These are phyloP conservation scores for Fraxinus sp. DNA, from an alignment of 305 asterid species.

Conservation along the genomic window DNA sequence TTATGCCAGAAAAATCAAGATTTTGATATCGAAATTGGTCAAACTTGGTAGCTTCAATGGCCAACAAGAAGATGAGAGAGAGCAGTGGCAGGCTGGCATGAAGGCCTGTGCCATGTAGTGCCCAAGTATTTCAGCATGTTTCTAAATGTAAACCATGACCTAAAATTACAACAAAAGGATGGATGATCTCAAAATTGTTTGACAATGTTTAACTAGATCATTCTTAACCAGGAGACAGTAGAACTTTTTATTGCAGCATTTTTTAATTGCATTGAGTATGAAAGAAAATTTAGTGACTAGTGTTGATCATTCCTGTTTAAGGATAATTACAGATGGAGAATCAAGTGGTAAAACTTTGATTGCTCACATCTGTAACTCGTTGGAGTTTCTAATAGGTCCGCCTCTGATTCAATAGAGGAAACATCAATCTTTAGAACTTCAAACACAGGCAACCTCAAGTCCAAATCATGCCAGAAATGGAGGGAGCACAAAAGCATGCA, in stretches of 20 bases:
- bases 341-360: not conserved
- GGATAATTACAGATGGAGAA: not conserved
- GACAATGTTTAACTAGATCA: not conserved
- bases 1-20: not conserved
- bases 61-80: not conserved
- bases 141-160: not conserved
- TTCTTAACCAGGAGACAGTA: not conserved
- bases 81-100: conserved; percentile 3
- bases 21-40: conserved; percentile 3
- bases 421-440: not conserved
- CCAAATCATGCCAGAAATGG: conserved; percentile 13
- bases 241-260: not conserved
- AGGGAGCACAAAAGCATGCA: conserved; percentile 1
- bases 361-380: conserved; percentile 1
- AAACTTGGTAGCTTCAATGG: conserved; percentile 3
- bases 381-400: conserved; percentile 4
- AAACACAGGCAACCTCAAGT: conserved; percentile 7
- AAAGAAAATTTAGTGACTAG: not conserved
- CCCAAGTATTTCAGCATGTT: not conserved
- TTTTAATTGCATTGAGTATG: not conserved
- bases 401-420: not conserved
- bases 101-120: conserved; percentile 8
- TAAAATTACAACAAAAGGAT: not conserved
- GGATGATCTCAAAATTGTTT: not conserved
- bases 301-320: not conserved